Evolutionary conservation across 1,284 basidiomycete genomes (phyloP).

Genomic region (Wallemia ichthyophaga): DNA sequence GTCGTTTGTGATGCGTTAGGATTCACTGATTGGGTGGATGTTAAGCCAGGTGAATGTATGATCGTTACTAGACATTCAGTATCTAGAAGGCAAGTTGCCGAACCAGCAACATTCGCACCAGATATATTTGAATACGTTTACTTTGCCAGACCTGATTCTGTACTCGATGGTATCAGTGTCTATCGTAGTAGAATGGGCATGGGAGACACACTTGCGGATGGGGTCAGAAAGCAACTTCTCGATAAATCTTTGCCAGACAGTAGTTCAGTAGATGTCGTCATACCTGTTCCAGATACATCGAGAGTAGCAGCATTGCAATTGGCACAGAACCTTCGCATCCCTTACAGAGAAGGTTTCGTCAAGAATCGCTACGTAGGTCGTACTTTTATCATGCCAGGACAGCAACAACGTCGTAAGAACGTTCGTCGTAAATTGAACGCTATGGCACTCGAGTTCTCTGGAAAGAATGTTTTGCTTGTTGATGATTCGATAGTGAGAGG

Average conservation of each 20-base stretch:
- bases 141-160: constrained; percentile 91
- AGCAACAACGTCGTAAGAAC: constrained; percentile 75
- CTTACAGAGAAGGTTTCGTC: constrained; percentile 93
- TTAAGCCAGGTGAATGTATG: constrained; percentile 78
- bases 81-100: constrained; percentile 37
- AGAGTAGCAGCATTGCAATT: constrained; percentile 84
- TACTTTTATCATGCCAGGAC: constrained; percentile 99
- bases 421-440: constrained; percentile 89
- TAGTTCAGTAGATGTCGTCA: constrained; percentile 54
- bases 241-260: constrained; percentile 18
- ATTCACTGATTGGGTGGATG: constrained; percentile 75
- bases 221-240: constrained; percentile 43
- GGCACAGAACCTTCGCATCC: constrained; percentile 63
- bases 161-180: constrained; percentile 86
- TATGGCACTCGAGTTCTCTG: constrained; percentile 91
- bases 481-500: constrained; percentile 98
- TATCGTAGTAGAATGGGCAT: constrained; percentile 97
- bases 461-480: constrained; percentile 78
- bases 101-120: constrained; percentile 52
- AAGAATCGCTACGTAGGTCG: constrained; percentile 97
- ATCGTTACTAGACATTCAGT: constrained; percentile 64
- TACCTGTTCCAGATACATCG: constrained; percentile 89
- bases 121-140: constrained; percentile 99
- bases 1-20: constrained; percentile 82
- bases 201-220: constrained; percentile 80